Evolutionary conservation across 1,284 basidiomycete species (phyloP), one percentile per base, ranked within the genome.

Genomic region (Coniferiporia weirii): DNA sequence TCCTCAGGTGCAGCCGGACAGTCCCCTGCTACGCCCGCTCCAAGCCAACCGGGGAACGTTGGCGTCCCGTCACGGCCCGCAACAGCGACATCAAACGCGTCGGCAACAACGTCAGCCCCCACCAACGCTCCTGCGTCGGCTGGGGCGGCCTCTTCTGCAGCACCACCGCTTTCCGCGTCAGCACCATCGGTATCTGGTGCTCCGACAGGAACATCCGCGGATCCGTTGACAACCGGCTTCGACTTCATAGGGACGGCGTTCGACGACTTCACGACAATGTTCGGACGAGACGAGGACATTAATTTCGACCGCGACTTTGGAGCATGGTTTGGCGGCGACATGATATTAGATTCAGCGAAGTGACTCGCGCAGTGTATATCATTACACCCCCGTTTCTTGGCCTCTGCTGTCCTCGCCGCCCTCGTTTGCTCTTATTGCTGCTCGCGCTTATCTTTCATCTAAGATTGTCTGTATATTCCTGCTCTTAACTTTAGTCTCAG

Each of bases 241-340:
- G 52, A 50, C 20, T 61, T 61, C 52, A 61, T 57, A 51, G 27
- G 48, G 17, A 49, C 60, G 6, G 51, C 50, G 12, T 57, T 61
- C 20, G 60, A 61, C n/a, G 60, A 61, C 38, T 61, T 61, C 19
- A 53, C 60, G 10, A 50, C 56, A n/a, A 62, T 62, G 35, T 62
- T 62, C 20, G 51, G 56, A 19, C 27, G 55, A n/a, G 49, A 57
- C 10, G 52, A 58, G 5, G 27, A 54, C 15, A 20, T 54, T 13
- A 27, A 49, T 27, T 55, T 59, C 36, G 61, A 62, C 1, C 49
- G 44, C 13, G 57, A 62, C 38, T 62, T 62, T 20, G 53, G 53
- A 4, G 35, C 34, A 8, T 62, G 61, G 61, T 62, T 62, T 43
- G 52, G 19, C 32, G 36, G 36, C 17, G 61, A 55, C 38, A 50